Conservation (phyloP, 2,329 filamentous ascomycete species). For the Talaromyces sp. region DNA sequence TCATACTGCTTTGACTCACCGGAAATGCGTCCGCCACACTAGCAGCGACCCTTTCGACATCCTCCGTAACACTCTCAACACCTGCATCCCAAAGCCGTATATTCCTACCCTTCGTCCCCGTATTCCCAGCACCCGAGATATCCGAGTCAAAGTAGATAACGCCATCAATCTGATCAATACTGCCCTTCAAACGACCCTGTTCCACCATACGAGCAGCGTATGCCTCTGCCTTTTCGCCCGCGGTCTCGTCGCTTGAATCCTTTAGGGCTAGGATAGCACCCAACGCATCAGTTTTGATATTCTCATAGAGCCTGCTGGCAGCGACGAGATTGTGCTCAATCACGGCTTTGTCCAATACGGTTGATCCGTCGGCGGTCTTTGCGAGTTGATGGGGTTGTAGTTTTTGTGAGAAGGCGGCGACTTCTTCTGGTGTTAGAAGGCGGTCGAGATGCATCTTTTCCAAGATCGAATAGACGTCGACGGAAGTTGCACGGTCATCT, state of each 20-base stretch:
- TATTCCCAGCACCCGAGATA: slow-evolving; percentile 64
- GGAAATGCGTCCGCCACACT: slow-evolving; percentile 78
- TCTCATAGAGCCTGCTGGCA: slow-evolving; percentile 73
- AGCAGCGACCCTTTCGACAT: slow-evolving; percentile 82
- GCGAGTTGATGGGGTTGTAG: slow-evolving; percentile 87
- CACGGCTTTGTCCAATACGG: slow-evolving; percentile 87
- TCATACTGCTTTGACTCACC: slow-evolving; percentile 41
- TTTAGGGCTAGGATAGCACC: slow-evolving; percentile 74
- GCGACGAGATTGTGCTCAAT: slow-evolving; percentile 94
- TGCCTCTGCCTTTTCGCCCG: slow-evolving; percentile 74
- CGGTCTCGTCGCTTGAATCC: slow-evolving; percentile 38
- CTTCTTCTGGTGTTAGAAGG: slow-evolving; percentile 75
- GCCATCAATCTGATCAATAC: slow-evolving; percentile 90
- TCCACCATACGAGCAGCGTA: slow-evolving; percentile 96
- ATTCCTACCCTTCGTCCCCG: slow-evolving; percentile 63
- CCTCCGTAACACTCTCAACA: slow-evolving; percentile 79
- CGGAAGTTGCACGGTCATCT: slow-evolving; percentile 74
- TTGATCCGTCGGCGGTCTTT: slow-evolving; percentile 82
- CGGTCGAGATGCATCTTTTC: slow-evolving; percentile 98
- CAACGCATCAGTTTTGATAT: slow-evolving; percentile 72
- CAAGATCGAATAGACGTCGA: slow-evolving; percentile 79
- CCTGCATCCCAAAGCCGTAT: slow-evolving; percentile 85
- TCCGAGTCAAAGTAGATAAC: slow-evolving; percentile 79
- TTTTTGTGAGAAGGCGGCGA: slow-evolving; percentile 76
- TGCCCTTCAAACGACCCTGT: slow-evolving; percentile 79